A percentile compares a stretch with the other conserved stretches of the same genome.
phyloP scores from a whole-genome alignment of 2,329 filamentous ascomycete genomes.

The Cladophialophora chaetospira region DNA sequence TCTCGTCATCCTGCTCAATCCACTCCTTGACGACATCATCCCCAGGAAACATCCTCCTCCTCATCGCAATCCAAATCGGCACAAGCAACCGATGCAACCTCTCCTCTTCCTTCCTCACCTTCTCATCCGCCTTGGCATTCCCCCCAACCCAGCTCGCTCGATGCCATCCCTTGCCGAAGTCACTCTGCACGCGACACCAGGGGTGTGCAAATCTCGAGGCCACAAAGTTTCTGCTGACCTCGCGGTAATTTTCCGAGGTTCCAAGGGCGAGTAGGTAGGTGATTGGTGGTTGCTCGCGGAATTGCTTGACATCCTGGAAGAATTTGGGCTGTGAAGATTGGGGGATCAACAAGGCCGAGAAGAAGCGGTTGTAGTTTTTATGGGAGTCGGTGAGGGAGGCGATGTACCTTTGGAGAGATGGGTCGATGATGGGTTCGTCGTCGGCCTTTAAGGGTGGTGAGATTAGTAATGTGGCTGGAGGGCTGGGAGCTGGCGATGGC shows the following conservation, averaged over 20 bases:
- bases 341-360: slow-evolving; percentile 31
- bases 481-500: too few species aligned
- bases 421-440: slow-evolving; percentile 18
- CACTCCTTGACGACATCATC: slow-evolving; percentile 25
- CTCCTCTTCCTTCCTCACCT: slow-evolving; percentile 29
- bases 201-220: slow-evolving; percentile 31
- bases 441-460: slow-evolving; percentile 9
- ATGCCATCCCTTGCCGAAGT: slow-evolving; percentile 19
- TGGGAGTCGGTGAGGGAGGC: slow-evolving; percentile 25
- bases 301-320: slow-evolving; percentile 30
- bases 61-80: slow-evolving; percentile 33
- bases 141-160: slow-evolving; percentile 17
- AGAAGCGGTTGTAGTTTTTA: slow-evolving; percentile 30
- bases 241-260: slow-evolving; percentile 23
- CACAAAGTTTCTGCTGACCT: slow-evolving; percentile 23
- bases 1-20: slow-evolving; percentile 19
- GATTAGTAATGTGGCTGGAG: background rate
- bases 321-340: slow-evolving; percentile 27
- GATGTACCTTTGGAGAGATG: slow-evolving; percentile 28
- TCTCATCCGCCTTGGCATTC: slow-evolving; percentile 13
- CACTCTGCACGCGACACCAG: slow-evolving; percentile 29
- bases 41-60: slow-evolving; percentile 30
- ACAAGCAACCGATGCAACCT: slow-evolving; percentile 33
- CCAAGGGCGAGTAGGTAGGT: slow-evolving; percentile 20
- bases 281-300: slow-evolving; percentile 28